Evolutionary conservation across 129 eudicot genomes (phyloP).

Genomic region (Cynara cardunculus): DNA sequence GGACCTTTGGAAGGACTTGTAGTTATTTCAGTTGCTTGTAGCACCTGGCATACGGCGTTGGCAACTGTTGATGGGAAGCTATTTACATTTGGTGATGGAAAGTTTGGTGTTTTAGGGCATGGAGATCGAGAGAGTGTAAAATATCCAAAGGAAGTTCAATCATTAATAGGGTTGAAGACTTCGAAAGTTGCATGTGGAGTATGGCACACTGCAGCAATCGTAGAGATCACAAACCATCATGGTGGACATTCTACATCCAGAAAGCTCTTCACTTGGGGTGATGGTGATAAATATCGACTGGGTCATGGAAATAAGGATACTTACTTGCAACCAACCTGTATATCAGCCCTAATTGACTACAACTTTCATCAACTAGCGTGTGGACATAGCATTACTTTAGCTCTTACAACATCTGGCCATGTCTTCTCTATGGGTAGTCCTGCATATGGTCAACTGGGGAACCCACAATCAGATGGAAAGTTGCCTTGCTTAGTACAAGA

Average conservation of each 20-base stretch:
- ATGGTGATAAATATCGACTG: slow-evolving; percentile 67
- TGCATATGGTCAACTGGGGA: slow-evolving; percentile 63
- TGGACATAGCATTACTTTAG: slow-evolving; percentile 60
- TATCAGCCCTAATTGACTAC: slow-evolving; percentile 61
- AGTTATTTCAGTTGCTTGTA: slow-evolving; percentile 66
- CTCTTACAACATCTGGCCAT: slow-evolving; percentile 80
- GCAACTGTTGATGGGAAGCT: slow-evolving; percentile 58
- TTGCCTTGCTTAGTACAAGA: slow-evolving; percentile 73
- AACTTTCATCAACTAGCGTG: slow-evolving; percentile 75
- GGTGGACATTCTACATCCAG: slow-evolving; percentile 35
- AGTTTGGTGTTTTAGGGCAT: slow-evolving; percentile 78
- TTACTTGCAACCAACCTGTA: slow-evolving; percentile 58
- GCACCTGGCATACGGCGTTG: slow-evolving; percentile 80
- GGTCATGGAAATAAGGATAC: slow-evolving; percentile 75
- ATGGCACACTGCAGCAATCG: slow-evolving; percentile 88
- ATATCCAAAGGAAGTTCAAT: slow-evolving; percentile 61
- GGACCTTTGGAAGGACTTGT: slow-evolving; percentile 71
- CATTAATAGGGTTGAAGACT: slow-evolving; percentile 44
- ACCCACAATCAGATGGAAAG: slow-evolving; percentile 69
- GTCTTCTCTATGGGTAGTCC: slow-evolving; percentile 70
- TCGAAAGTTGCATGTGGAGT: slow-evolving; percentile 79
- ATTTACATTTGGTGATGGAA: slow-evolving; percentile 84
- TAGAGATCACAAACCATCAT: slow-evolving; percentile 44
- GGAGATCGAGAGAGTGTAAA: slow-evolving; percentile 65
- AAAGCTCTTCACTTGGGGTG: slow-evolving; percentile 88